Evolutionary conservation across 1,284 basidiomycete genomes (phyloP), one percentile per base, ranked within the genome.

Genomic region (Melampsora larici-populina): DNA sequence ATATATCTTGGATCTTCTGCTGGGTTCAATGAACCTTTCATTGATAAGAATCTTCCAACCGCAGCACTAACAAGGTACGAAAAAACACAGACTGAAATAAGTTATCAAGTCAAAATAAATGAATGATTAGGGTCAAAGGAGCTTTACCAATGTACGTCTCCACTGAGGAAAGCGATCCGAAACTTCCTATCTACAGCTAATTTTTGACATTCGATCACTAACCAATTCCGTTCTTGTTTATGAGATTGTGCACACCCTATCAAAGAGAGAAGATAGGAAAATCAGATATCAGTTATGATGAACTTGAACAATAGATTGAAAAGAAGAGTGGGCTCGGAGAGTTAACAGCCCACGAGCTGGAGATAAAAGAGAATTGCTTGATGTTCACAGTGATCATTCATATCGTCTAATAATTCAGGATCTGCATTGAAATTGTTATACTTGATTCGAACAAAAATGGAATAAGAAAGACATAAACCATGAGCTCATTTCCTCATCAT

Each of bases 171-270:
- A 24, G 67, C 62, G 29, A 78, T 70, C 13, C 75, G 29, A 6
- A 70, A 40, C 36, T 55, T 70, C 6, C 63, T 26, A 2, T 11
- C 11, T 1, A 65, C 33, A 15, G 75, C 75, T n/a, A 78, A 29
- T n/a, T 64, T 70, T 48, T 78, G 75, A 65, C 43, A 78, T 58
- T 66, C 58, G 11, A 43, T 36, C 36, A 78, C 29, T 21, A 78
- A 43, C 78, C 78, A 78, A 66, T 78, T 78, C 0, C 78, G 78
- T 68, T 78, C 78, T 65, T 73, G 36, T 74, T 78, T 95, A 84
- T 94, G 93, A 3, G 85, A 83, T 79, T 89, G 90, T 31, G 92
- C 88, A 48, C 75, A 78, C 75, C 75, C 75, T 78, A 31, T 21
- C 18, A 36, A 60, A 15, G 15, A 48, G 24, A 26, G 21, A 43